Conservation (phyloP, 805 yeast species). For the Brettanomyces sp. region DNA sequence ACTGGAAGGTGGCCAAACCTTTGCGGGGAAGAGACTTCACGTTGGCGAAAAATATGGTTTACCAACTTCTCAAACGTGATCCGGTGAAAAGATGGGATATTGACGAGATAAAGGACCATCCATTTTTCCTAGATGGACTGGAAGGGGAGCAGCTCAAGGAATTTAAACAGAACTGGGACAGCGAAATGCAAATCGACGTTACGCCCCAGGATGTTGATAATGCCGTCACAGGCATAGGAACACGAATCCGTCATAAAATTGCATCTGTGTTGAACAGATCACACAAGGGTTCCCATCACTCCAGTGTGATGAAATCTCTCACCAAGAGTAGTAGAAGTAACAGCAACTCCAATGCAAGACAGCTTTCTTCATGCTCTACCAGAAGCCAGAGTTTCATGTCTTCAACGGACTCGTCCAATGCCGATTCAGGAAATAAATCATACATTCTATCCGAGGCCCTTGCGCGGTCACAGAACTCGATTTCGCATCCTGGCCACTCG, state of each 20-base stretch:
- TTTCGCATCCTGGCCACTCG: not conserved
- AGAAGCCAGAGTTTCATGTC: too few relatives aligned
- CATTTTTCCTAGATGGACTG: conserved; percentile 38
- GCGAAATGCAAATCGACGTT: conserved; percentile 41
- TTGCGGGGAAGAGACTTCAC: conserved; percentile 19
- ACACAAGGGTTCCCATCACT: not conserved
- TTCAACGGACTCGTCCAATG: too few relatives aligned
- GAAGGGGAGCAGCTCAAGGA: conserved; percentile 18
- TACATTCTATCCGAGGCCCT: conserved; percentile 1
- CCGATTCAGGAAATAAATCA: not conserved
- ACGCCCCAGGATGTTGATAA: conserved; percentile 60
- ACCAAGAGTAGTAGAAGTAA: too few relatives aligned
- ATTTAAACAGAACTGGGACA: conserved; percentile 21
- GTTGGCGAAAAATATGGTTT: conserved; percentile 49
- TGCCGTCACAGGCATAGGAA: conserved; percentile 79
- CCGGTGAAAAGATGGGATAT: conserved; percentile 63
- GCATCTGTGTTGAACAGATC: conserved; percentile 23
- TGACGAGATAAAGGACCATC: conserved; percentile 64
- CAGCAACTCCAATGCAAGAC: too few relatives aligned
- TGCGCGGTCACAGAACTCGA: not conserved
- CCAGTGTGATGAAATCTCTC: too few relatives aligned
- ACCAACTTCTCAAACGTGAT: conserved; percentile 56
- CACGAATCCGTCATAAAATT: conserved; percentile 45
- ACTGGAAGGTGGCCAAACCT: conserved; percentile 19
- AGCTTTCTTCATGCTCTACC: too few relatives aligned